Evolutionary conservation across 495 filamentous ascomycete genomes (phyloP), one percentile per base, ranked within the genome.

Genomic region (Cudoniella acicularis): DNA sequence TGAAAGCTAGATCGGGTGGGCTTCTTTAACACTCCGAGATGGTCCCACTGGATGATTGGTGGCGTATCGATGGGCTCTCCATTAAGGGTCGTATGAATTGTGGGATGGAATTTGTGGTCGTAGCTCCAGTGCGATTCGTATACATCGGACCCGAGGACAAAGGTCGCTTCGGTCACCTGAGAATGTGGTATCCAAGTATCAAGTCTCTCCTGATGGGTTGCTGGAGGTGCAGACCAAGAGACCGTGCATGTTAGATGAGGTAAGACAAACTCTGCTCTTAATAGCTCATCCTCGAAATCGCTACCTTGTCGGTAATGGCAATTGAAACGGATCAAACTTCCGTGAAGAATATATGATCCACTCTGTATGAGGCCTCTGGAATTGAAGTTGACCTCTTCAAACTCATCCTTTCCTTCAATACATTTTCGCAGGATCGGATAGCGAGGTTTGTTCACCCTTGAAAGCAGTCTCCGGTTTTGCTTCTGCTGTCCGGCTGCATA

Each of bases 41-140:
- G 79, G 65, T 86, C 83, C 49, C 79, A 70, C 49, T 77, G 74
- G 54, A 86, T 83, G 75, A 85, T 81, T 10, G 78, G 72, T n/a
- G 83, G 83, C 1, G 83, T 85, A 52, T 77, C 74, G 1, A 82
- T 69, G 43, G 72, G 70, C 57, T 78, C 68, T 10, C 79, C 82
- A 50, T 86, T 84, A 25, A 84, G 72, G 23, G 76, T 84, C 8
- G 81, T 84, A 49, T 76, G 71, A 30, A 86, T 83, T 2, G 73
- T 78, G 10, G 83, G 82, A 64, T 84, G 81, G 65, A 81, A 84
- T 66, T 84, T 83, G 67, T 86, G 83, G 57, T 85, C 80, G 53
- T 86, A 86, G 6, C 77, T 63, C 82, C 82, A 85, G 25, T 72
- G 76, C 54, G 77, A 74, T 58, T 83, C 76, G 52, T 80, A 85